Evolutionary conservation across 768 basidiomycete species (phyloP).

Genomic region (Xerocomellus chrysenteron): DNA sequence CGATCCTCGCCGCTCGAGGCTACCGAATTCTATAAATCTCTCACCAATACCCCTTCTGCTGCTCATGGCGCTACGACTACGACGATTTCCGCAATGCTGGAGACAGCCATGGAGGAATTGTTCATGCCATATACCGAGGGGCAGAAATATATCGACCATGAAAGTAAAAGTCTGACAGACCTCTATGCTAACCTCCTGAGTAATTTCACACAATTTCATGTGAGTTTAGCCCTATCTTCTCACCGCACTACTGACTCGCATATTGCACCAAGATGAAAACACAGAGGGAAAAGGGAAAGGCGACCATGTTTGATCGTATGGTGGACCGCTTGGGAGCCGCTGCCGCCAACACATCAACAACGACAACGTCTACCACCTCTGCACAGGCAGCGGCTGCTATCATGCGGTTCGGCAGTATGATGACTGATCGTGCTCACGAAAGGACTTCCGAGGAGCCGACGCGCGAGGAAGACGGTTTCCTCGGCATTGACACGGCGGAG

Average conservation of each 20-base stretch:
- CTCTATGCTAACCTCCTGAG: conserved; percentile 73
- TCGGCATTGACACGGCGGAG: conserved; percentile 77
- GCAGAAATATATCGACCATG: conserved; percentile 86
- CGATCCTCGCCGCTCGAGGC: conserved; percentile 62
- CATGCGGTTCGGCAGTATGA: conserved; percentile 86
- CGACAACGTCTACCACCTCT: conserved; percentile 63
- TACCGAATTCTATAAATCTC: conserved; percentile 57
- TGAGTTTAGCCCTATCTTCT: conserved; percentile 32
- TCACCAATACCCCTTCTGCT: conserved; percentile 43
- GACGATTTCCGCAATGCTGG: conserved; percentile 80
- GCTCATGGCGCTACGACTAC: conserved; percentile 43
- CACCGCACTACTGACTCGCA: conserved; percentile 3
- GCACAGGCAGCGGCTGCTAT: conserved; percentile 86
- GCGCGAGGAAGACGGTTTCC: conserved; percentile 77
- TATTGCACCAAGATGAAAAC: conserved; percentile 47
- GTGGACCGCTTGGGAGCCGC: conserved; percentile 81
- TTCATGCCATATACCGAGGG: conserved; percentile 95
- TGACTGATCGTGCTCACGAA: conserved; percentile 49
- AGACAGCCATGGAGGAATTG: conserved; percentile 92
- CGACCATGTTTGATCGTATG: conserved; percentile 85
- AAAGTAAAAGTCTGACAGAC: conserved; percentile 78
- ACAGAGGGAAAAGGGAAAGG: conserved; percentile 59
- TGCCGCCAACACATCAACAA: conserved; percentile 60
- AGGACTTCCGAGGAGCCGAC: conserved; percentile 64
- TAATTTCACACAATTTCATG: conserved; percentile 87